Evolutionary conservation across 2,329 filamentous ascomycete genomes (phyloP).

Genomic region (Fusarium ramigenum): DNA sequence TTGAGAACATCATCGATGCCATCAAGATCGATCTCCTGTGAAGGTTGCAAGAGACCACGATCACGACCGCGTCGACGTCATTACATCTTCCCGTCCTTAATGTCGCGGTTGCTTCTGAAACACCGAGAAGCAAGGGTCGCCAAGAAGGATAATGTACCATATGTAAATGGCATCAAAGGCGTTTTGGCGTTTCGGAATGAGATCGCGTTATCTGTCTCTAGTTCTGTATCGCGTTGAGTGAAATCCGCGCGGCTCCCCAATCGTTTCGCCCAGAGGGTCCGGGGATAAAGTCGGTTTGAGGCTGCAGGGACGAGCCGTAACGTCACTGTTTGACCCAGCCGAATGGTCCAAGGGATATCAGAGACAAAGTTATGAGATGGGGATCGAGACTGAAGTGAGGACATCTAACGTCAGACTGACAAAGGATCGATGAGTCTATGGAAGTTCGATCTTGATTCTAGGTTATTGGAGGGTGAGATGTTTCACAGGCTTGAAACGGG

Average conservation of each 20-base stretch:
- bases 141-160: slow-evolving; percentile 18
- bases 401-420: slow-evolving; percentile 5
- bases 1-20: background rate
- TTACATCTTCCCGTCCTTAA: background rate
- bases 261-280: background rate
- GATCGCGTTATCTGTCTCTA: background rate
- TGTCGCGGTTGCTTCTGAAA: slow-evolving; percentile 1
- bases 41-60: slow-evolving; percentile 4
- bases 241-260: background rate
- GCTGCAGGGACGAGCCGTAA: slow-evolving; percentile 26
- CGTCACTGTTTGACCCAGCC: slow-evolving; percentile 17
- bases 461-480: slow-evolving; percentile 19
- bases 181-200: slow-evolving; percentile 27
- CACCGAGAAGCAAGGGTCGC: slow-evolving; percentile 23
- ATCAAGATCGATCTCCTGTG: slow-evolving; percentile 1
- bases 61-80: slow-evolving; percentile 15
- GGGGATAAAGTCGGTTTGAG: slow-evolving; percentile 9
- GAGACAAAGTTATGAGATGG: background rate
- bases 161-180: slow-evolving; percentile 22
- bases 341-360: slow-evolving; percentile 4
- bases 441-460: slow-evolving; percentile 30
- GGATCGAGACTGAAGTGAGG: slow-evolving; percentile 23
- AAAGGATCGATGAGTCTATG: slow-evolving; percentile 22
- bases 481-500: slow-evolving; percentile 29
- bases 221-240: background rate